phyloP scores from a whole-genome alignment of 2,329 filamentous ascomycete genomes.

The Teratosphaeria gauchensis region DNA sequence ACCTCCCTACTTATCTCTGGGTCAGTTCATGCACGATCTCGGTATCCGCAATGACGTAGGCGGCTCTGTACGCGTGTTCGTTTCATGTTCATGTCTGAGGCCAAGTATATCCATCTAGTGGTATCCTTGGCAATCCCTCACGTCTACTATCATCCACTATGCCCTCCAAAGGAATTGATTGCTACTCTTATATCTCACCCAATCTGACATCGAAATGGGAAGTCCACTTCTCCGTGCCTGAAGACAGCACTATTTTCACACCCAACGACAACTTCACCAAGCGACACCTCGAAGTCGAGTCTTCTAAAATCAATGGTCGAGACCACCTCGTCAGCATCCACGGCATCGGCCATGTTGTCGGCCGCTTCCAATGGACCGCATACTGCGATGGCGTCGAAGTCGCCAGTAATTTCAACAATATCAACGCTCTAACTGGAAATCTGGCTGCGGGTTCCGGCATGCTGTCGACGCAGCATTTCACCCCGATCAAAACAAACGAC shows the following conservation, averaged over 20 bases:
- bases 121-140: not conserved
- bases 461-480: not conserved
- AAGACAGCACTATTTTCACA: not conserved
- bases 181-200: not conserved
- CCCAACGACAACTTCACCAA: not conserved
- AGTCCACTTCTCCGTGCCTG: not conserved
- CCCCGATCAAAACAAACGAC: not conserved
- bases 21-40: not conserved
- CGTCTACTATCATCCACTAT: not conserved
- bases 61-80: not conserved
- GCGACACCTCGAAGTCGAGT: not conserved
- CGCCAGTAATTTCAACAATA: not conserved
- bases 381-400: slow-evolving; percentile 1
- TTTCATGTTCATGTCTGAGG: not conserved
- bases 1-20: not conserved
- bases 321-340: slow-evolving; percentile 1
- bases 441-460: not conserved
- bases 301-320: not conserved
- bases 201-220: not conserved
- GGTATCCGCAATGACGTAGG: not conserved
- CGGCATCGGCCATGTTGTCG: not conserved
- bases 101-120: not conserved
- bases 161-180: not conserved
- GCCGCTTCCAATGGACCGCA: not conserved
- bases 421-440: not conserved